Evolutionary conservation across 257 asterid species (phyloP), one percentile per base, ranked within the genome.

Genomic region (Apocynum venetum): DNA sequence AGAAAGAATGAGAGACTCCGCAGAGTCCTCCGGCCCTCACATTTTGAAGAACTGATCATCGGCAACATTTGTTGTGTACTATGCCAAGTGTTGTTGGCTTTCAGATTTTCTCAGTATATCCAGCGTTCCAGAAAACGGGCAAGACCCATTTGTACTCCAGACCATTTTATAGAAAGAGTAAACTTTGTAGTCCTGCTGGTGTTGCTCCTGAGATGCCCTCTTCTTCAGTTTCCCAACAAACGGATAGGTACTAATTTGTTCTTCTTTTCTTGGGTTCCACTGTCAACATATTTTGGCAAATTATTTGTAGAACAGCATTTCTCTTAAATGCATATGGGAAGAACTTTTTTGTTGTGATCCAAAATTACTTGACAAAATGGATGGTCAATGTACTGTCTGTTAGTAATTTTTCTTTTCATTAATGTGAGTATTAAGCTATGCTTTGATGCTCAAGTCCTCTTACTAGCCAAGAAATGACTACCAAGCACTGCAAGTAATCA

Each of bases 81-180:
- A 73, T 79, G 82, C 51, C 67, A 44, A 73, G 31, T 19, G 52
- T 74, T n/a, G 38, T 44, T 55, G 74, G 71, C 46, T 64, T 72
- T 74, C 75, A 66, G 52, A 12, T 49, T 44, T 55, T 36, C 75
- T 66, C 79, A 14, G 47, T 64, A 38, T 20, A 76, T 31, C 12
- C 78, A 55, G 19, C 70, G 8, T 40, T 67, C 52, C 19, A 67
- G 52, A 43, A 67, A 67, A 66, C 10, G 1, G 5, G 63, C 71
- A 31, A 59, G 14, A 17, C 17, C 75, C 48, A 25, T 4, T 40
- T 52, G 11, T 17, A 12, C 20, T 0, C 61, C 36, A 25, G 19
- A 44, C 75, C 61, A 51, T 31, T 31, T 65, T 43, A 57, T 46
- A 76, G 60, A 44, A 79, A 64, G 35, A 64, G 36, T 7, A 13